Percentiles rank a stretch among this genome's conserved stretches.
Conservation (phyloP, 306 rosid genomes). For the Casuarina glauca region DNA sequence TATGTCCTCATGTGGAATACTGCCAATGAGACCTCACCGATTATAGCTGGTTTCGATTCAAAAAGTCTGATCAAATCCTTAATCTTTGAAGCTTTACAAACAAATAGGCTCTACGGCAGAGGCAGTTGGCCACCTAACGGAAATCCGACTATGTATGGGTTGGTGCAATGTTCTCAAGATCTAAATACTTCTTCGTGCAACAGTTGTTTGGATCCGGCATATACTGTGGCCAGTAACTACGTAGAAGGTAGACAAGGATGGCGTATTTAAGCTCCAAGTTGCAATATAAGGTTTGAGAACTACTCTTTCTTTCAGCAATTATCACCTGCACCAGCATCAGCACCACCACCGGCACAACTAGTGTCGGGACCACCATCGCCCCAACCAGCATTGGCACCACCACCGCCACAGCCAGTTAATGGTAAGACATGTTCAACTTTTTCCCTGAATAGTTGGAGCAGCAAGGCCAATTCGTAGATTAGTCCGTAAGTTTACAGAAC, state of each 20-base stretch:
- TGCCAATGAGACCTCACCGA: too few relatives aligned
- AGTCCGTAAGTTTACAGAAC: too few relatives aligned
- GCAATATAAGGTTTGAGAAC: slow-evolving; percentile 41
- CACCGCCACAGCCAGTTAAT: not conserved
- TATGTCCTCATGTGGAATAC: too few relatives aligned
- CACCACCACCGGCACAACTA: not conserved
- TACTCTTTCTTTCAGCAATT: slow-evolving; percentile 20
- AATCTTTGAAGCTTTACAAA: not conserved
- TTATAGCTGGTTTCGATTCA: not conserved
- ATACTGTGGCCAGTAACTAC: not conserved
- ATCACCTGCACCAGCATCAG: not conserved
- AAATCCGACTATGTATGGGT: slow-evolving; percentile 20
- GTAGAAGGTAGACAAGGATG: slow-evolving; percentile 26
- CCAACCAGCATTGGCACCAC: not conserved
- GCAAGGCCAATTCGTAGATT: too few relatives aligned
- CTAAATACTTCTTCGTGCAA: slow-evolving; percentile 19
- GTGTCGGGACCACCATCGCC: not conserved
- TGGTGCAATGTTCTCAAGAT: slow-evolving; percentile 49
- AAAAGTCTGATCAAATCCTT: not conserved
- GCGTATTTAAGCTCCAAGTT: slow-evolving; percentile 38
- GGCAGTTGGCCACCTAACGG: too few relatives aligned
- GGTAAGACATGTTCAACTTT: not conserved
- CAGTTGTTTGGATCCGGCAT: slow-evolving; percentile 27
- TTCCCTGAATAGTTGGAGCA: not conserved
- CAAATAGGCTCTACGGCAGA: not conserved